Evolutionary conservation across 306 rosid genomes (phyloP), one percentile per base, ranked within the genome.

Genomic region (Hippophae rhamnoides): DNA sequence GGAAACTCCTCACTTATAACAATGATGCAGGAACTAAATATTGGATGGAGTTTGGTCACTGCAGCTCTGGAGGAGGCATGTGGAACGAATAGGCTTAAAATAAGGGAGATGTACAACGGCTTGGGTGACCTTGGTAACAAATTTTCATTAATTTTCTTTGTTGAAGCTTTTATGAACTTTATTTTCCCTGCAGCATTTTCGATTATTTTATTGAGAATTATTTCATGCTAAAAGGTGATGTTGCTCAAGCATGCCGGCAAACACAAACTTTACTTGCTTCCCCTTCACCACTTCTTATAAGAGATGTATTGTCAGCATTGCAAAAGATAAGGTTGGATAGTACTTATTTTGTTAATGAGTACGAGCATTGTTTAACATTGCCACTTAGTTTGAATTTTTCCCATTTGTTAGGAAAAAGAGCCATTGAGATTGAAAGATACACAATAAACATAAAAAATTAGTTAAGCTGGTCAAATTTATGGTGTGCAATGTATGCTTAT

Each of bases 211-310:
- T 74, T 63, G 61, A 64, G 58, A 70, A 44, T 41, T 69, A 57
- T 76, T 40, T 62, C 65, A 26, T 76, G 67, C 18, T 74, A 72
- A 54, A 82, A 90, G 97, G 97, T 80, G 97, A 86, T 79, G 97
- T 90, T 75, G 97, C 97, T 69, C 94, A 86, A 73, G 94, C 84
- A 67, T 86, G 83, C 78, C 89, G 95, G 31, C 94, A 84, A 73
- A 80, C 95, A 67, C 97, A 86, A 75, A 86, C 82, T 68, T 81
- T 86, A 63, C 89, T 90, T 69, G 88, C 81, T 61, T 82, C 94
- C 62, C 95, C 94, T 60, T 61, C 79, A 45, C 86, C 95, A 8
- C 88, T 90, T 71, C 76, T 82, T 50, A 76, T 89, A 62, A 89
- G 74, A 71, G 95, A 86, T 69, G 75, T 89, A 67, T 86, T 82